These are phyloP conservation scores for Tilletia indica DNA, from an alignment of 1,284 basidiomycete species.

Conservation along the genomic window DNA sequence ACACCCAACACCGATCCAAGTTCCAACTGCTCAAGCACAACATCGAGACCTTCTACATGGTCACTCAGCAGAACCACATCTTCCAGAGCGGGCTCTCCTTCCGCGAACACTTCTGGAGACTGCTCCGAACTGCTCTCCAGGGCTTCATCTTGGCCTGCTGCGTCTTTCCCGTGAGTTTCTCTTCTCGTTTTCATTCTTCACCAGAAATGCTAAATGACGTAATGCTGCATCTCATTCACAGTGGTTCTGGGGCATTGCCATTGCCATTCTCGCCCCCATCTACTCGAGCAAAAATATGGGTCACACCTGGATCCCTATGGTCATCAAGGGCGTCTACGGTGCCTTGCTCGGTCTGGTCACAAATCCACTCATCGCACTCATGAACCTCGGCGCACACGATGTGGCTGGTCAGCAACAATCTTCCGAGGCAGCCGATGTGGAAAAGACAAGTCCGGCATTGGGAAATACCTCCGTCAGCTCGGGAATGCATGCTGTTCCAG, in stretches of 20 bases:
- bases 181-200: too few relatives aligned
- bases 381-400: constrained; percentile 49
- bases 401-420: constrained; percentile 14
- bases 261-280: constrained; percentile 50
- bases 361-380: constrained; percentile 51
- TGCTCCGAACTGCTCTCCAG: constrained; percentile 47
- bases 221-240: constrained; percentile 6
- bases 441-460: too few relatives aligned
- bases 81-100: constrained; percentile 31
- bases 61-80: constrained; percentile 22
- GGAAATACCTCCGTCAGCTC: too few relatives aligned
- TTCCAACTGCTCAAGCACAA: constrained; percentile 36
- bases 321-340: constrained; percentile 56
- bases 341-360: constrained; percentile 44
- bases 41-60: constrained; percentile 33
- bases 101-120: constrained; percentile 38
- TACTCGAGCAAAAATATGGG: constrained; percentile 50
- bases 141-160: constrained; percentile 42
- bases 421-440: too few relatives aligned
- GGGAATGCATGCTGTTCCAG: too few relatives aligned
- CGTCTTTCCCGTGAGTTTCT: constrained; percentile 27
- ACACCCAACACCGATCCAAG: constrained; percentile 28
- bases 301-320: constrained; percentile 49
- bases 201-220: neutral
- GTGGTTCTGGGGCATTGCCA: constrained; percentile 53